Evolutionary conservation across 805 yeast genomes (phyloP).

Genomic region (Candida bentonensis): DNA sequence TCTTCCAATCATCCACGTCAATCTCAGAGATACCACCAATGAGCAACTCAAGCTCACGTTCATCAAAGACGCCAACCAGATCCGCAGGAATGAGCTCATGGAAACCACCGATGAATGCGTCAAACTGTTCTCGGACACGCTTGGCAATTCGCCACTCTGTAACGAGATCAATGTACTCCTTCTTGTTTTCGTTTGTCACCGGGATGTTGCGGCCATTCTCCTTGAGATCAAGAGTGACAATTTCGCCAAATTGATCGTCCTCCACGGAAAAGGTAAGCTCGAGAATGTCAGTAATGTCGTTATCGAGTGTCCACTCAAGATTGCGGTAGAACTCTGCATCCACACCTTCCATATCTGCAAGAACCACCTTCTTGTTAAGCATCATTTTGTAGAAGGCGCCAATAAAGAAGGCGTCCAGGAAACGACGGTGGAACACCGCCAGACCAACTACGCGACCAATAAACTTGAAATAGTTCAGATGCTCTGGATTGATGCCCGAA

Average conservation of each 20-base stretch:
- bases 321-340: slow-evolving; percentile 95
- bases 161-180: slow-evolving; percentile 85
- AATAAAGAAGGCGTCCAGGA: slow-evolving; percentile 94
- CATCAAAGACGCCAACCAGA: slow-evolving; percentile 90
- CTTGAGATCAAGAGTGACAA: slow-evolving; percentile 77
- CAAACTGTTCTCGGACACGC: slow-evolving; percentile 90
- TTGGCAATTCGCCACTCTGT: slow-evolving; percentile 92
- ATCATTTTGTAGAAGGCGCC: slow-evolving; percentile 98
- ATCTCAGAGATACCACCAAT: slow-evolving; percentile 98
- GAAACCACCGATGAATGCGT: slow-evolving; percentile 94
- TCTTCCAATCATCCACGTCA: slow-evolving; percentile 98
- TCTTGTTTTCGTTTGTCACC: slow-evolving; percentile 88
- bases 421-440: slow-evolving; percentile 96
- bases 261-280: slow-evolving; percentile 75
- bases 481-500: slow-evolving; percentile 95
- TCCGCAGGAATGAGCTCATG: slow-evolving; percentile 96
- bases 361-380: slow-evolving; percentile 82
- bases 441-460: slow-evolving; percentile 97
- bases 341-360: slow-evolving; percentile 97
- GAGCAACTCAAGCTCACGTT: slow-evolving; percentile 87
- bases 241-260: slow-evolving; percentile 92
- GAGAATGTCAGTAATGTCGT: slow-evolving; percentile 77
- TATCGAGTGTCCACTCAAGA: slow-evolving; percentile 88
- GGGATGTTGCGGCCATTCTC: slow-evolving; percentile 79
- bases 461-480: slow-evolving; percentile 91